These are phyloP conservation scores for Verticillium longisporum DNA, from an alignment of 2,329 filamentous ascomycete species.

Conservation along the genomic window DNA sequence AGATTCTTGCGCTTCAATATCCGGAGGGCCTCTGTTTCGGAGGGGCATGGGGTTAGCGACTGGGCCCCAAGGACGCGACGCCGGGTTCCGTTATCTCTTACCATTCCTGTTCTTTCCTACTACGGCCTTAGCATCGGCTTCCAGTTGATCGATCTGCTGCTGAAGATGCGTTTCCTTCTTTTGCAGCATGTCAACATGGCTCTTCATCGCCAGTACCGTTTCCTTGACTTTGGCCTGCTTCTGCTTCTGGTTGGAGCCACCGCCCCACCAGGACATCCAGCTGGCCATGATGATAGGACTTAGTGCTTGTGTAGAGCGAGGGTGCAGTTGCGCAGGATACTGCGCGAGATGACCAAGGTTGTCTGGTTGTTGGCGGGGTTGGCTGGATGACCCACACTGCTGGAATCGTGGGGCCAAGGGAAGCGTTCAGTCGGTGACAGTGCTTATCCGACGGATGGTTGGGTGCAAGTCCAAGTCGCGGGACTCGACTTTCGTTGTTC, in stretches of 20 bases:
- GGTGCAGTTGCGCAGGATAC: background rate
- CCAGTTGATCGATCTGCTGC: conserved; percentile 78
- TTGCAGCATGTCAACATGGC: conserved; percentile 94
- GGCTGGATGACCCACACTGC: background rate
- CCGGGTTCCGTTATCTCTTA: background rate
- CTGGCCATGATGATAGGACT: conserved; percentile 44
- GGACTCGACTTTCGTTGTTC: background rate
- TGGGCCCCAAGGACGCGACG: background rate
- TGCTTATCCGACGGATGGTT: background rate
- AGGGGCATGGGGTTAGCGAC: background rate
- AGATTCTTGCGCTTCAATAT: conserved; percentile 81
- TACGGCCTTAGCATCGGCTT: background rate
- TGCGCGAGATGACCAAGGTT: background rate
- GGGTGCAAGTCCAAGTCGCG: background rate
- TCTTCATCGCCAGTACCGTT: conserved; percentile 81
- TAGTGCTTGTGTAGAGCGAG: background rate
- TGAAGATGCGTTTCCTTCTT: conserved; percentile 91
- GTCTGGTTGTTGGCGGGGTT: background rate
- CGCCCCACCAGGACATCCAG: conserved; percentile 90
- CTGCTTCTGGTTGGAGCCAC: conserved; percentile 71
- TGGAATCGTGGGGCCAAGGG: background rate
- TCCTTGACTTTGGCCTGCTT: conserved; percentile 89
- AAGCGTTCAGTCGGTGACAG: background rate
- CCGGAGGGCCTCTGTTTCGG: conserved; percentile 63
- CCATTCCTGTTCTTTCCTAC: conserved; percentile 1